Base-by-base conservation (phyloP, 352 stramenopile species). In the Aphanomyces astaci region DNA sequence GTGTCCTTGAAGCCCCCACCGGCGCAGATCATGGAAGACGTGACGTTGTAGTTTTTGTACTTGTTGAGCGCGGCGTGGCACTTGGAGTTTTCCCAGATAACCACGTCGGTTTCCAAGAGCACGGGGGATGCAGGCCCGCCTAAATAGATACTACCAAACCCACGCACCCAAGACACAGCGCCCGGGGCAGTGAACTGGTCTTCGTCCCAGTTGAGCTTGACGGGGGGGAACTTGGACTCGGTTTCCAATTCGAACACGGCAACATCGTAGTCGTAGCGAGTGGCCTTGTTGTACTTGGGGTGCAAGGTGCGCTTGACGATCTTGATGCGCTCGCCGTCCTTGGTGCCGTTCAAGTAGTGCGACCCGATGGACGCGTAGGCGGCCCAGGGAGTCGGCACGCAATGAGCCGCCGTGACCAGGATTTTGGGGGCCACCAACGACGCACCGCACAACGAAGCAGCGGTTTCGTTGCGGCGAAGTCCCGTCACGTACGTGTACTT, bases 401-500 rank as follows among this genome's bases (percentile, higher is more conserved):
- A 90, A 66, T 89, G 80, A 0, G 79, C 79, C 0, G 80, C 82
- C 13, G 79, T 88, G 46, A 90, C 72, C n/a, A 90, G 74, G 51
- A 85, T 77, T 43, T 73, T 86, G 27, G 80, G 76, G 13, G 79
- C 80, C 65, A 90, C 86, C 57, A 90, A 79, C 24, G 78, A 84
- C 25, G 78, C 82, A 30, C 78, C 79, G 56, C 82, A 91, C 53
- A 83, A 81, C 51, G 72, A 69, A 33, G 59, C 76, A 28, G 70
- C 77, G 30, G 74, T 72, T 9, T 63, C 66, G 3, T 75, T 77
- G 32, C 60, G 28, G 33, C 80, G 80, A 10, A 86, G 63, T 27
- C 78, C 78, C 10, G 71, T 77, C 4, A 74, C 81, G 73, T 84
- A 88, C 46, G 72, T 66, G 63, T 81, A 72, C 28, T 76, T 45